Percentiles rank a stretch among this genome's conserved stretches.
phyloP scores from a whole-genome alignment of 805 yeast genomes.

The Starmerella sp. region DNA sequence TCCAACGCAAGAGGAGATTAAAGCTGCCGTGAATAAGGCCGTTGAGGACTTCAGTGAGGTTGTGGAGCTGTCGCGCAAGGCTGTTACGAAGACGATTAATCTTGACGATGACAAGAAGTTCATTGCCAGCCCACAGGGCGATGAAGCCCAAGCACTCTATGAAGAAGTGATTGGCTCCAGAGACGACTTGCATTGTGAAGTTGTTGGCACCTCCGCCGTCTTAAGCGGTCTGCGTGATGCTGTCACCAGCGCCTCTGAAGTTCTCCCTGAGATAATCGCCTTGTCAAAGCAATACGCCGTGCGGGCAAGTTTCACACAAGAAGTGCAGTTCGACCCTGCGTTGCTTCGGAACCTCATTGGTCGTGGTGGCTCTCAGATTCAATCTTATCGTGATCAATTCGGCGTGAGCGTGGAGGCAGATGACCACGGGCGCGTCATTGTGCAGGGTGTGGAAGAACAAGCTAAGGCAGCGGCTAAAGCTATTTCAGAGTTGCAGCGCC shows the following conservation, averaged over 20 bases:
- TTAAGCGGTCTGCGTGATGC: constrained; percentile 61
- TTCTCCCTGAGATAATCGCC: constrained; percentile 43
- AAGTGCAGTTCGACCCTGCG: constrained; percentile 50
- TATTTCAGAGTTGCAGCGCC: constrained; percentile 49
- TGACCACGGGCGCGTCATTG: constrained; percentile 43
- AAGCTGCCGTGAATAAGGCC: constrained; percentile 43
- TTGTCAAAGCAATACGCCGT: constrained; percentile 44
- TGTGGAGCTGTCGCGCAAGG: constrained; percentile 45
- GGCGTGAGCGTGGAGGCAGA: constrained; percentile 68
- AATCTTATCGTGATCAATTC: constrained; percentile 56
- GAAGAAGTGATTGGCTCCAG: constrained; percentile 1
- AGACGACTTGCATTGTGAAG: constrained; percentile 23
- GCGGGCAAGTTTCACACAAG: constrained; percentile 36
- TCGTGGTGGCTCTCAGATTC: constrained; percentile 67
- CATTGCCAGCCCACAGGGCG: constrained; percentile 42
- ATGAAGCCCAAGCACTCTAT: constrained; percentile 14
- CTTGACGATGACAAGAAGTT: constrained; percentile 49
- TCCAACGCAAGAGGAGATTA: constrained; percentile 52
- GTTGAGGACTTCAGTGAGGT: constrained; percentile 45
- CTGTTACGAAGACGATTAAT: constrained; percentile 41
- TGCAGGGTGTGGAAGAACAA: constrained; percentile 70
- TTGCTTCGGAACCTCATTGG: constrained; percentile 79
- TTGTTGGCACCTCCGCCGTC: constrained; percentile 34
- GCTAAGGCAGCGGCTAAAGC: constrained; percentile 59
- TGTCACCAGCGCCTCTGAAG: constrained; percentile 44